phyloP scores from a whole-genome alignment of 257 asterid species.

The Nicotiana obtusifolia region DNA sequence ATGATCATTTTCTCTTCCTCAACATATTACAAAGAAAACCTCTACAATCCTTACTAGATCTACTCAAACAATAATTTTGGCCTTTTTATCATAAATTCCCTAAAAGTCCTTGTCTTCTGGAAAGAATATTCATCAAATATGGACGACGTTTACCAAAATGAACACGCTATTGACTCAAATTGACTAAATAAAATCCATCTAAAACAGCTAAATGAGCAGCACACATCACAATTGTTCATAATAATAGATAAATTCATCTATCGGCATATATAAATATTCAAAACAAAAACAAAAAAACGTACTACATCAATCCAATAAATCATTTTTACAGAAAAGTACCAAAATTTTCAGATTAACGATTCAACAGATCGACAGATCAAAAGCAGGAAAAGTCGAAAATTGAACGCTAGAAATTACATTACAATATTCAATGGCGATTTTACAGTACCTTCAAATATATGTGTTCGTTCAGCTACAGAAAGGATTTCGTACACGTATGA shows the following conservation, averaged over 20 bases:
- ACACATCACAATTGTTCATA: background rate
- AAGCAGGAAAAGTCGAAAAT: background rate
- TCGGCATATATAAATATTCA: background rate
- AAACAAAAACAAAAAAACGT: background rate
- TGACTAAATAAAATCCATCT: background rate
- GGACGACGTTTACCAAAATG: background rate
- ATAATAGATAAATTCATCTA: background rate
- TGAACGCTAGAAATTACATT: background rate
- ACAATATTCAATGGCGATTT: background rate
- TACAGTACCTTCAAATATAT: conserved; percentile 17
- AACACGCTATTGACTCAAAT: background rate
- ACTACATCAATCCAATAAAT: background rate
- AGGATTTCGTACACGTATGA: conserved; percentile 2
- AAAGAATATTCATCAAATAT: no score
- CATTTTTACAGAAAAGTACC: background rate
- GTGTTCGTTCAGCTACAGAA: background rate
- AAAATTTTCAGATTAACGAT: background rate
- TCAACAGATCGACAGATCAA: background rate
- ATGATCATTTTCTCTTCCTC: background rate
- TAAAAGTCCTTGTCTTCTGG: no score
- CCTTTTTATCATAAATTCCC: no score
- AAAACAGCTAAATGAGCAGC: background rate
- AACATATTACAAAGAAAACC: background rate
- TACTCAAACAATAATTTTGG: background rate
- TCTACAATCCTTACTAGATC: background rate